A percentile compares a stretch with the other conserved stretches of the same genome.
These are phyloP conservation scores for Penicillium canariense DNA, from an alignment of 495 filamentous ascomycete species.

Conservation along the genomic window DNA sequence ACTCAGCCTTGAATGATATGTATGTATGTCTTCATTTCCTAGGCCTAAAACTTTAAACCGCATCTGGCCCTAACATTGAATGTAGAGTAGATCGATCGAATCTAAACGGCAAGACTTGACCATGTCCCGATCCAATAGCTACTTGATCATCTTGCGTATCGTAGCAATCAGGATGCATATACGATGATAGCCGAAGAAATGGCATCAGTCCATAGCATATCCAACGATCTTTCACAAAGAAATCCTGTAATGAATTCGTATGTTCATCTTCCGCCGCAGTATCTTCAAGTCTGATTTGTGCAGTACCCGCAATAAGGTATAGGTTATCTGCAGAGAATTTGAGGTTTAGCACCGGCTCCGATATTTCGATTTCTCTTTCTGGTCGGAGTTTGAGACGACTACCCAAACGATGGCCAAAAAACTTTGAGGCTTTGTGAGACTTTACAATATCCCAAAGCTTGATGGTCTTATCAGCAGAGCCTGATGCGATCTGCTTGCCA, in stretches of 20 bases:
- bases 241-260: background rate
- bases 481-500: constrained; percentile 7
- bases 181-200: background rate
- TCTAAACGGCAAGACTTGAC: background rate
- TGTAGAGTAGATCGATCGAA: background rate
- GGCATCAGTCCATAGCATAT: background rate
- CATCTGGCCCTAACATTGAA: background rate
- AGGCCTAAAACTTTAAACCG: background rate
- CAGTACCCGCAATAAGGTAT: background rate
- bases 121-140: background rate
- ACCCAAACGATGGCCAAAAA: background rate
- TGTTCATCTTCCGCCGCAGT: background rate
- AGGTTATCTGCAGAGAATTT: background rate
- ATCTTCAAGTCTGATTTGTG: background rate
- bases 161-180: background rate
- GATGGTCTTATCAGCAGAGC: constrained; percentile 30
- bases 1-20: background rate
- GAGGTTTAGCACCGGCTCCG: background rate
- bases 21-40: background rate
- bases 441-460: constrained; percentile 30
- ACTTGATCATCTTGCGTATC: background rate
- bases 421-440: background rate
- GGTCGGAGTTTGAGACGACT: background rate
- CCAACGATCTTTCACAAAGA: background rate
- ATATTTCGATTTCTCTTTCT: background rate